A percentile compares a stretch with the other conserved stretches of the same genome.
Evolutionary conservation across 1,284 basidiomycete genomes (phyloP).

Genomic region (Ustilago sp.): DNA sequence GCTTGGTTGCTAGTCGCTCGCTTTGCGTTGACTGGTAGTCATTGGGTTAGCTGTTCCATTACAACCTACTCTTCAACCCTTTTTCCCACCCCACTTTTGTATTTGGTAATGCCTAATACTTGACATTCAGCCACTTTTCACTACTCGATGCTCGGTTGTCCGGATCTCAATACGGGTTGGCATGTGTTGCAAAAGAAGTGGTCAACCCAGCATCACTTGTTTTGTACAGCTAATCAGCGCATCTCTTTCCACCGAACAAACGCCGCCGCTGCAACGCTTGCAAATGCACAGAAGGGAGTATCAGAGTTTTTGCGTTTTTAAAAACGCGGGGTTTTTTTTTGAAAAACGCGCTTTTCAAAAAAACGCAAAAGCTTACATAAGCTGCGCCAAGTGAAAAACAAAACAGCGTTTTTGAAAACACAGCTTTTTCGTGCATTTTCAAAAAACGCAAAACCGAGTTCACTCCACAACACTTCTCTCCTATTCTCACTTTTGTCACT

Average conservation of each 20-base stretch:
- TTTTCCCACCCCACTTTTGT: background rate
- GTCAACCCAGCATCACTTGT: constrained; percentile 4
- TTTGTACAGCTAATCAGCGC: constrained; percentile 3
- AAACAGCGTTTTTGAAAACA: no score
- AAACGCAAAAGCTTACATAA: background rate
- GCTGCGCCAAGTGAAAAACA: no score
- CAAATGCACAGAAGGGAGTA: background rate
- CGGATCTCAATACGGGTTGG: background rate
- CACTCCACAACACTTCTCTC: no score
- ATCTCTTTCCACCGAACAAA: constrained; percentile 2
- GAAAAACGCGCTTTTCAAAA: background rate
- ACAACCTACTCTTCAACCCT: background rate
- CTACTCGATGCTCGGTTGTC: constrained; percentile 1
- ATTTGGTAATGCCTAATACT: background rate
- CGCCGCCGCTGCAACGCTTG: constrained; percentile 4
- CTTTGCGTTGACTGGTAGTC: background rate
- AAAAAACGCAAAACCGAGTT: no score
- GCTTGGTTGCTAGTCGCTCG: background rate
- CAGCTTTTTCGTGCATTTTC: no score
- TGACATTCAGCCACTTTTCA: background rate
- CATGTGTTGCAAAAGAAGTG: background rate
- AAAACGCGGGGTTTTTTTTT: no score
- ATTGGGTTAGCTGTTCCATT: background rate
- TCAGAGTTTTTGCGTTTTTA: no score
- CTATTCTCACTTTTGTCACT: no score